Conservation (phyloP, 73 alveolate species). For the Paramecium primaurelia region DNA sequence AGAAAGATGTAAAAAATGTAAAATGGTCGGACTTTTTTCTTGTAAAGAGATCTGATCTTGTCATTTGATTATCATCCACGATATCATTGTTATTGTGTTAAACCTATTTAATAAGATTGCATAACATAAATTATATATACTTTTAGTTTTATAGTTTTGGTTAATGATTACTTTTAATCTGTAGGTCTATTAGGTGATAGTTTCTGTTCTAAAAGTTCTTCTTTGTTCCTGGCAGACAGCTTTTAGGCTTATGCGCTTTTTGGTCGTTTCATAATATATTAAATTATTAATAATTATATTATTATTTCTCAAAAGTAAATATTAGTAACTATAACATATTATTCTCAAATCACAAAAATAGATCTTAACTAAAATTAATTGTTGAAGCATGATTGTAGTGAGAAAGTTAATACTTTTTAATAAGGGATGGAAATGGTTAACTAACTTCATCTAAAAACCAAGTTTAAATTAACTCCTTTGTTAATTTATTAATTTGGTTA, state of each 20-base stretch:
- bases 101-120: background rate
- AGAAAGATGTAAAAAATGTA: background rate
- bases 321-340: background rate
- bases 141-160: background rate
- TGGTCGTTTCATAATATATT: background rate
- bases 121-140: background rate
- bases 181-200: background rate
- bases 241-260: background rate
- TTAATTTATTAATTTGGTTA: background rate
- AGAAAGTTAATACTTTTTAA: background rate
- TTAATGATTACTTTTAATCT: background rate
- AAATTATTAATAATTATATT: background rate
- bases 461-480: background rate
- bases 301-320: background rate
- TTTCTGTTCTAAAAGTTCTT: background rate
- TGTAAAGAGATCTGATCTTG: background rate
- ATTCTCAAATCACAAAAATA: background rate
- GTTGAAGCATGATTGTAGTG: constrained; percentile 9
- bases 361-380: constrained; percentile 1
- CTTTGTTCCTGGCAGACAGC: background rate
- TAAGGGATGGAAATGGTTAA: background rate
- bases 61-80: background rate
- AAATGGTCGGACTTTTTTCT: background rate
- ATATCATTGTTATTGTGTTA: background rate
- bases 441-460: background rate